Evolutionary conservation across 2,329 filamentous ascomycete genomes (phyloP).

Genomic region (Cercospora nicotianae): DNA sequence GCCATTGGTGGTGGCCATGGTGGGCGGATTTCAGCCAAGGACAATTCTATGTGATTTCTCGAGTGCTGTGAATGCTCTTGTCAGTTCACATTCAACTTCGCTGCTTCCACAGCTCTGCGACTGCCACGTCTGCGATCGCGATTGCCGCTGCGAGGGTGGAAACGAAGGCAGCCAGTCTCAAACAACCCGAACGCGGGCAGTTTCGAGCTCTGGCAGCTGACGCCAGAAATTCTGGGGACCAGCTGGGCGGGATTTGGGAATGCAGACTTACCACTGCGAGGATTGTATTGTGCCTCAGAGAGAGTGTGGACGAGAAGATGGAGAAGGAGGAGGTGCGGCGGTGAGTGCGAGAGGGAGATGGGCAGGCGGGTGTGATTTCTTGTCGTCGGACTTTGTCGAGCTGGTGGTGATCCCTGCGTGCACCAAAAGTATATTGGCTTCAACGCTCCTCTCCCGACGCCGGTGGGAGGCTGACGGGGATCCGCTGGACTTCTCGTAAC

Average conservation of each 20-base stretch:
- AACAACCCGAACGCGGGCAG: constrained; percentile 8
- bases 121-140: background rate
- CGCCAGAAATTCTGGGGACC: background rate
- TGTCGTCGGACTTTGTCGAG: constrained; percentile 3
- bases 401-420: constrained; percentile 5
- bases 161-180: background rate
- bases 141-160: background rate
- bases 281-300: background rate
- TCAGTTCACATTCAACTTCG: background rate
- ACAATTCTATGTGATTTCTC: background rate
- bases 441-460: constrained; percentile 2
- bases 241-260: background rate
- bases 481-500: background rate
- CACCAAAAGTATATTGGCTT: background rate
- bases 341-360: background rate
- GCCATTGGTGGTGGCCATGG: constrained; percentile 43
- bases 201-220: constrained; percentile 5
- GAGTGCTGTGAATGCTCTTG: background rate
- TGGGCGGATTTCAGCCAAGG: constrained; percentile 30
- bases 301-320: background rate
- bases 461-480: constrained; percentile 3
- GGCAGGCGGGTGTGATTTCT: background rate
- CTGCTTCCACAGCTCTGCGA: background rate
- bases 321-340: background rate
- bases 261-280: constrained; percentile 4